These are phyloP conservation scores for Cupressus sempervirens DNA, from an alignment of 75 land plant genomes.

Conservation along the genomic window DNA sequence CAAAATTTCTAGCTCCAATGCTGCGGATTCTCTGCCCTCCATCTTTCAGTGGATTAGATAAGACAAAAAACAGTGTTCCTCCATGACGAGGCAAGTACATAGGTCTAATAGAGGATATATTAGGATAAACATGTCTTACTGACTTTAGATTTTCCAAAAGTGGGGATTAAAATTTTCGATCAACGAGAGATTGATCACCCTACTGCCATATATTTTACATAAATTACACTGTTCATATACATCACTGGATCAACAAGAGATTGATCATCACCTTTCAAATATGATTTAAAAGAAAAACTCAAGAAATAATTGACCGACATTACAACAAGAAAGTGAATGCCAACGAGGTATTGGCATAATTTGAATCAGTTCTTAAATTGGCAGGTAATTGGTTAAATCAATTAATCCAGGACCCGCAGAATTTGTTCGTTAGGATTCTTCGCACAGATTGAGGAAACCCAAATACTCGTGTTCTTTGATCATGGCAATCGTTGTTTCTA, in stretches of 20 bases:
- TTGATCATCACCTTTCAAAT: background rate
- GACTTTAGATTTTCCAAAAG: too few species aligned
- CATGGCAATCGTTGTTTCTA: conserved; percentile 8
- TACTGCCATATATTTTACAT: background rate
- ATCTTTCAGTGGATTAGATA: too few species aligned
- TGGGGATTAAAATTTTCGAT: too few species aligned
- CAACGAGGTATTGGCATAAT: background rate
- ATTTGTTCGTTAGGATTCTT: background rate
- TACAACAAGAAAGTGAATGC: background rate
- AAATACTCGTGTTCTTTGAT: conserved; percentile 3
- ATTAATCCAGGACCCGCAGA: background rate
- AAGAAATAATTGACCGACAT: background rate
- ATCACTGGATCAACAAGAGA: background rate
- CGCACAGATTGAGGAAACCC: conserved; percentile 9
- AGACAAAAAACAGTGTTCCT: background rate
- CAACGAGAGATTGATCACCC: too few species aligned
- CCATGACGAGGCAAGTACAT: background rate
- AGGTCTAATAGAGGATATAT: background rate
- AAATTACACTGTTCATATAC: background rate
- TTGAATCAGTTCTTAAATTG: background rate
- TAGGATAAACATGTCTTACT: background rate
- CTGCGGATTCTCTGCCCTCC: too few species aligned
- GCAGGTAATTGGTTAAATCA: background rate
- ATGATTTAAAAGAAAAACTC: background rate
- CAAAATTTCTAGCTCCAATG: too few species aligned